Evolutionary conservation across 805 yeast species (phyloP).

Genomic region (Starmerella stellata): DNA sequence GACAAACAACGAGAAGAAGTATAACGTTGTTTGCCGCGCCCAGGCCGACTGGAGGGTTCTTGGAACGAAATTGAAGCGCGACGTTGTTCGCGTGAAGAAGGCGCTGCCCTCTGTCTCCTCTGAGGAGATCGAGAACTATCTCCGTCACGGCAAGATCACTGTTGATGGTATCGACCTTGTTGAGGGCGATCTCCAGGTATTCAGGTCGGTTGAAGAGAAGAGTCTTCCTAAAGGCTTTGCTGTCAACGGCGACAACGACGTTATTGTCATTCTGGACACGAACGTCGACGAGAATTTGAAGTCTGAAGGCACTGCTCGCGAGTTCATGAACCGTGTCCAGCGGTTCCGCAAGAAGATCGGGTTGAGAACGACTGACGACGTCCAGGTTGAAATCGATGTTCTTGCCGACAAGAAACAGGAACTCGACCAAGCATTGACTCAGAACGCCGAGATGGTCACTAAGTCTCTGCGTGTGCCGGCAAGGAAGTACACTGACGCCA

Average conservation of each 20-base stretch:
- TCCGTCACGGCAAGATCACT: slow-evolving; percentile 51
- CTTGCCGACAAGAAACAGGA: slow-evolving; percentile 34
- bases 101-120: slow-evolving; percentile 73
- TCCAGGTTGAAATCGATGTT: slow-evolving; percentile 62
- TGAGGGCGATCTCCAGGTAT: slow-evolving; percentile 73
- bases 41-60: slow-evolving; percentile 98
- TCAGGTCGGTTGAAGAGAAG: slow-evolving; percentile 65
- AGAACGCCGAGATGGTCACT: slow-evolving; percentile 48
- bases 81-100: slow-evolving; percentile 82
- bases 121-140: slow-evolving; percentile 59
- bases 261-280: slow-evolving; percentile 74
- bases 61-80: slow-evolving; percentile 92
- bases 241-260: slow-evolving; percentile 74
- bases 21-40: slow-evolving; percentile 80
- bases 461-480: slow-evolving; percentile 61
- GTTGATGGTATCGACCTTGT: slow-evolving; percentile 83
- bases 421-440: slow-evolving; percentile 40
- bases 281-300: slow-evolving; percentile 72
- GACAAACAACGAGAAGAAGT: slow-evolving; percentile 76
- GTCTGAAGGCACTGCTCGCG: slow-evolving; percentile 92
- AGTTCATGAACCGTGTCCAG: slow-evolving; percentile 90
- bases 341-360: slow-evolving; percentile 93
- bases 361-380: slow-evolving; percentile 86
- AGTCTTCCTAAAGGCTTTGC: slow-evolving; percentile 52
- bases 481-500: slow-evolving; percentile 29